These are phyloP conservation scores for Athelia psychrophila DNA, from an alignment of 1,284 basidiomycete species.

Conservation along the genomic window DNA sequence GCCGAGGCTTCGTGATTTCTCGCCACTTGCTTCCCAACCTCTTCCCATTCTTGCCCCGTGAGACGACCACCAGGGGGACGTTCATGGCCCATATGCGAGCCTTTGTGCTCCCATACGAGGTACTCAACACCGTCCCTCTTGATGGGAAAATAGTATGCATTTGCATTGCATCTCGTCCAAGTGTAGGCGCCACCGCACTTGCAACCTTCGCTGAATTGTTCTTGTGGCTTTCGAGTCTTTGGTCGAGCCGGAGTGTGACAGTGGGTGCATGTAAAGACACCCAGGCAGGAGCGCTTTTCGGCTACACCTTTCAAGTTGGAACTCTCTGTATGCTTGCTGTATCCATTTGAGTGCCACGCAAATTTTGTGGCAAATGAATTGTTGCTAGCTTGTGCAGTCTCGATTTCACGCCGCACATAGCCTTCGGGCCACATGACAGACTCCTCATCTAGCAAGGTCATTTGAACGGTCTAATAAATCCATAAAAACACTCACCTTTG, in stretches of 20 bases:
- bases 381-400: neutral
- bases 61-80: constrained; percentile 9
- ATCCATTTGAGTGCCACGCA: neutral
- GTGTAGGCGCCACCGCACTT: neutral
- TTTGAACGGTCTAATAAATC: no score
- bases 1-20: constrained; percentile 8
- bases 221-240: neutral
- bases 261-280: neutral
- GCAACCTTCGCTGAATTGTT: neutral
- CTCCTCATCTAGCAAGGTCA: no score
- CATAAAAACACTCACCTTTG: no score
- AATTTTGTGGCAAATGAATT: neutral
- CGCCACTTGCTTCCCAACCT: constrained; percentile 7
- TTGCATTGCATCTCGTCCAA: constrained; percentile 2
- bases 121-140: neutral
- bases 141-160: constrained; percentile 2
- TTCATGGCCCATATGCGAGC: constrained; percentile 6
- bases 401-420: neutral
- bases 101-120: constrained; percentile 15
- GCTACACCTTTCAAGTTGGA: neutral
- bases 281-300: neutral
- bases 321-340: neutral
- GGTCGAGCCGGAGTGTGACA: neutral
- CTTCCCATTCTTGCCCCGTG: neutral
- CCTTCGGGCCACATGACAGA: neutral